Evolutionary conservation across 1,284 basidiomycete species (phyloP), one percentile per base, ranked within the genome.

Genomic region (Pterula multifida): DNA sequence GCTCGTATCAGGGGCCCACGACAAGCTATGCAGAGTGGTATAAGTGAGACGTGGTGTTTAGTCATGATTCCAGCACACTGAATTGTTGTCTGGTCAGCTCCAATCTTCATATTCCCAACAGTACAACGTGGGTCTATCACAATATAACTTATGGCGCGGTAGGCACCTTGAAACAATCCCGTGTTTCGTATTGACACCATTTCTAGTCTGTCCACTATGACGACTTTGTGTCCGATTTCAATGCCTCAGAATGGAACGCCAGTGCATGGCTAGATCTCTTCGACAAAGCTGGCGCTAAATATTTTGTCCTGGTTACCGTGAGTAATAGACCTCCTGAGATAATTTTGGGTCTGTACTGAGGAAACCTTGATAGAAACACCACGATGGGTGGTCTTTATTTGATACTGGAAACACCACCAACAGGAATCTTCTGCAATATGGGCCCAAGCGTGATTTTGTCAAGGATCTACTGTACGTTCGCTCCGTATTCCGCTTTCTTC

Each of bases 261-360:
- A 70, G 67, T 28, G 63, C 64, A 39, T 81, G 78, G 78, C 55
- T 79, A 0, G 69, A 78, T 53, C 54, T 81, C 9, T 71, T 81
- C 48, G 70, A 70, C 26, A 65, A 65, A 23, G 73, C 77, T 0
- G 79, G 79, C 1, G 78, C 79, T 1, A 77, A 74, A 55, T 81
- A 81, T 54, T 79, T 81, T 55, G 77, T 81, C 15, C 63, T 78
- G 28, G 75, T 76, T n/a, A 72, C 76, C 3, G 75, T 72, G 36
- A 12, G 67, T 55, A 9, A 42, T 9, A 42, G n/a, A 53, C 23
- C 54, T 48, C 1, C 0, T 26, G 23, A 12, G 25, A 15, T n/a
- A 26, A n/a, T n/a, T 25, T 17, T 35, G 22, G 35, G 13, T n/a
- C 11, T 22, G 23, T 45, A 13, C 9, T 36, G 11, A 3, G 36